Base-by-base conservation (phyloP, 2,329 filamentous ascomycete genomes). In the Leptosphaerulina australis region DNA sequence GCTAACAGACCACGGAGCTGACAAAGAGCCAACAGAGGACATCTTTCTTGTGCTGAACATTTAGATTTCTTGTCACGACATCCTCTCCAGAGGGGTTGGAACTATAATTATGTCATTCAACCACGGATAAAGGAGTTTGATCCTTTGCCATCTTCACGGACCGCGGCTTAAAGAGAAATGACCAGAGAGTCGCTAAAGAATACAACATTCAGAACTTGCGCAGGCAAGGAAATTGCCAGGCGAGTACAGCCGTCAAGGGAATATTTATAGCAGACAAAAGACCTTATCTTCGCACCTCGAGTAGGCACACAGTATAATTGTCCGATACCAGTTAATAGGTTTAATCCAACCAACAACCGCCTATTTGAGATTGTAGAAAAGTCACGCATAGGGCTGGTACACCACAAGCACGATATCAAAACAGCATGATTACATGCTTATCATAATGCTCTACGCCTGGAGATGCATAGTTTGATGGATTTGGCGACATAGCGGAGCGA, bases 31-130 rank as follows among this genome's bases (percentile, higher is more conserved):
- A 79, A 21, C 73, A 76, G 4, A 79, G 51, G 17, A 79, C 75
- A 9, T 76, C 76, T 66, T 78, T 79, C 50, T 79, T 74, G 34
- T 78, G 78, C 0, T 70, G 70, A 1, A 74, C 72, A 53, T 77
- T 78, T 44, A 79, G 65, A 39, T 79, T 71, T 37, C 75, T 70
- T 0, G 75, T 77, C 33, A 77, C 62, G 9, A 76, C 76, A 36
- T 78, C 64, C n/a, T 75, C 76, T 20, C 76, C 76, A 2, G 67
- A 69, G 4, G 75, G 74, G 41, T 72, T 64, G 28, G 63, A 61
- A 48, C 50, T 60, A 46, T 77, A 78, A 41, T 77, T 75, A 0
- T 76, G 77, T 73, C 75, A 79, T 62, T 76, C 74, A 1, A 63
- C 62, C 20, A 73, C 62, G 3, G 70, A 67, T 15, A 62, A 67